These are phyloP conservation scores for Penicillium nucicola DNA, from an alignment of 495 filamentous ascomycete genomes.

Conservation along the genomic window DNA sequence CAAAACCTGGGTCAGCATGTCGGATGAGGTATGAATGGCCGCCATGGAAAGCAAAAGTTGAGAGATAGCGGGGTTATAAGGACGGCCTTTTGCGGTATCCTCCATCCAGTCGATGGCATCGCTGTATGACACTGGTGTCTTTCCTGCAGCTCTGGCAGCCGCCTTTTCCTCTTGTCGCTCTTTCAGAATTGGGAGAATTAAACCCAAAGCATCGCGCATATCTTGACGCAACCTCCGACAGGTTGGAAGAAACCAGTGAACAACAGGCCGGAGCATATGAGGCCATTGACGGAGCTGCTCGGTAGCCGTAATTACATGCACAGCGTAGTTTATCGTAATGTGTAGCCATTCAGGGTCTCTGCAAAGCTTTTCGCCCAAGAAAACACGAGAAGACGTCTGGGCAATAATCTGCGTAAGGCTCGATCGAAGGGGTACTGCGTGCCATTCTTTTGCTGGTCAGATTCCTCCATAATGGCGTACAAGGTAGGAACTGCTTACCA, in stretches of 20 bases:
- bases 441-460: constrained; percentile 17
- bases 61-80: constrained; percentile 10
- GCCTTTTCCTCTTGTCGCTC: constrained; percentile 10
- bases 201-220: constrained; percentile 10
- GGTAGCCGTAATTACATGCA: constrained; percentile 32
- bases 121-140: neutral
- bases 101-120: constrained; percentile 27
- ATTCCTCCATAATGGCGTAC: no score
- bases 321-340: constrained; percentile 47
- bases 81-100: constrained; percentile 14
- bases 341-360: constrained; percentile 49
- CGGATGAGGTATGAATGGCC: constrained; percentile 29
- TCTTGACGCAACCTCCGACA: constrained; percentile 10
- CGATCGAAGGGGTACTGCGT: constrained; percentile 24
- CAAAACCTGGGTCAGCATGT: constrained; percentile 21
- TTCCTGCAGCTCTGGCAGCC: neutral
- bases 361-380: constrained; percentile 48
- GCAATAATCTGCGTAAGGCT: constrained; percentile 36
- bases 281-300: constrained; percentile 18
- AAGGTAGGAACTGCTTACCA: no score
- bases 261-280: constrained; percentile 17
- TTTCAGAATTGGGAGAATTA: constrained; percentile 20
- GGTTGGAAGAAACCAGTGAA: constrained; percentile 17
- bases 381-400: constrained; percentile 46
- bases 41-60: constrained; percentile 25